Evolutionary conservation across 2,329 filamentous ascomycete species (phyloP).

Genomic region (Trichoderma aggressivum): DNA sequence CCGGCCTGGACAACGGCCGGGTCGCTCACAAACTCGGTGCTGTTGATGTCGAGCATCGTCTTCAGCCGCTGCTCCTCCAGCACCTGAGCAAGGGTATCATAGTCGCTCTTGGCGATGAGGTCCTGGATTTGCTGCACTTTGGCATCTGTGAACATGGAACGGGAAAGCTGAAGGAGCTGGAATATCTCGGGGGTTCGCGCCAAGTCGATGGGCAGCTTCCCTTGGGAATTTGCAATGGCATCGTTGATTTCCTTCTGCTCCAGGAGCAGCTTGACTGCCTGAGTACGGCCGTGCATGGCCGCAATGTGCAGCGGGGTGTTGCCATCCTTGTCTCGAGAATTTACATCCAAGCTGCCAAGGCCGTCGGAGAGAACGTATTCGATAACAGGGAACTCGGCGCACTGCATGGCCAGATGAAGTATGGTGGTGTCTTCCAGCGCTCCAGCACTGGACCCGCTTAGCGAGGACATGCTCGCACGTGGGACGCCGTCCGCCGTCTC

Average conservation of each 20-base stretch:
- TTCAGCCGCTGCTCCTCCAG: slow-evolving; percentile 83
- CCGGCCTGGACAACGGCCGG: slow-evolving; percentile 72
- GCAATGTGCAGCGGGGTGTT: slow-evolving; percentile 92
- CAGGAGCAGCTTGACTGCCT: slow-evolving; percentile 78
- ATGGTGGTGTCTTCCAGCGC: slow-evolving; percentile 79
- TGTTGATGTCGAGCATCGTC: slow-evolving; percentile 88
- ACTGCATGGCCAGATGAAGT: slow-evolving; percentile 91
- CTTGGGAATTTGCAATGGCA: slow-evolving; percentile 76
- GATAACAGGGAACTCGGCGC: slow-evolving; percentile 86
- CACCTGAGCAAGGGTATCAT: slow-evolving; percentile 73
- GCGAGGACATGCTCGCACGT: slow-evolving; percentile 56
- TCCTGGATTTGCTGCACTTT: slow-evolving; percentile 83
- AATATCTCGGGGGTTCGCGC: slow-evolving; percentile 93
- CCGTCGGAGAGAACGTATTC: slow-evolving; percentile 88
- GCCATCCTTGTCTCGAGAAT: slow-evolving; percentile 86
- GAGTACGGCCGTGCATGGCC: slow-evolving; percentile 72
- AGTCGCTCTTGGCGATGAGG: slow-evolving; percentile 68
- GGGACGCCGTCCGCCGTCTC: slow-evolving; percentile 55
- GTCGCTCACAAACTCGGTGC: slow-evolving; percentile 82
- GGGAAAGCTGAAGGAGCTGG: slow-evolving; percentile 85
- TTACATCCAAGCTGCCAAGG: slow-evolving; percentile 69
- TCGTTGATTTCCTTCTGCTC: slow-evolving; percentile 85
- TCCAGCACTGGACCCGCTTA: slow-evolving; percentile 41
- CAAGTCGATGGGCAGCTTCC: slow-evolving; percentile 81
- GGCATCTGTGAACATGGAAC: slow-evolving; percentile 83